Percentiles rank a stretch among this genome's conserved stretches.
Conservation (phyloP, 177 flowering plant genomes). For the Telopea speciosissima region DNA sequence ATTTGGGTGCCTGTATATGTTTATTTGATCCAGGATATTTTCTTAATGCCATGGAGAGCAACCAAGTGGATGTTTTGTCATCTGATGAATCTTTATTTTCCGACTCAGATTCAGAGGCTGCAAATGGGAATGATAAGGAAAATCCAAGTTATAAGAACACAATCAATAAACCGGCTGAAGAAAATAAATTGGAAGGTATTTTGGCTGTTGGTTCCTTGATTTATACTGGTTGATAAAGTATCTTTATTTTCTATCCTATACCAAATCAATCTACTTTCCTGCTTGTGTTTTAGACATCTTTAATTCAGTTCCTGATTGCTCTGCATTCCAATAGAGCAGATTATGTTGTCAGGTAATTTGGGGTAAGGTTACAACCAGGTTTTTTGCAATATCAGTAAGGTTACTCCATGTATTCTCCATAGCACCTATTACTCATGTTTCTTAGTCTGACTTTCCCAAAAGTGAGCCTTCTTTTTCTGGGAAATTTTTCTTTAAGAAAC, state of each 20-base stretch:
- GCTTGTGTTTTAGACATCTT: background rate
- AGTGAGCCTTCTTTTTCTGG: no score
- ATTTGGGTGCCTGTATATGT: no score
- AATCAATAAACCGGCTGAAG: conserved; percentile 16
- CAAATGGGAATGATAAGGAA: conserved; percentile 16
- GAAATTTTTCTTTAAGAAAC: no score
- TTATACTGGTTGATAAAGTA: background rate
- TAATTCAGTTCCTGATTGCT: no score
- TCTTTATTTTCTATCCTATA: background rate
- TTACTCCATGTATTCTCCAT: no score
- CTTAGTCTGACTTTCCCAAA: no score
- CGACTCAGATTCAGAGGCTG: conserved; percentile 32
- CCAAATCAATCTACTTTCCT: background rate
- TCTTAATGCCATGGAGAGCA: conserved; percentile 38
- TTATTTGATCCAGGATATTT: conserved; percentile 1
- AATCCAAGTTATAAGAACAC: conserved; percentile 12
- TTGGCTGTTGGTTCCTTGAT: background rate
- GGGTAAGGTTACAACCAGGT: background rate
- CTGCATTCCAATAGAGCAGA: no score
- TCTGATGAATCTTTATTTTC: no score
- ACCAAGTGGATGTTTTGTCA: conserved; percentile 22
- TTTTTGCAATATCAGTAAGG: background rate
- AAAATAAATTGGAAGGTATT: conserved; percentile 33
- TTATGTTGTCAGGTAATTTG: no score
- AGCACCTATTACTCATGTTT: no score